Conservation (phyloP, 345 rosid species). For the Linum trigynum region DNA sequence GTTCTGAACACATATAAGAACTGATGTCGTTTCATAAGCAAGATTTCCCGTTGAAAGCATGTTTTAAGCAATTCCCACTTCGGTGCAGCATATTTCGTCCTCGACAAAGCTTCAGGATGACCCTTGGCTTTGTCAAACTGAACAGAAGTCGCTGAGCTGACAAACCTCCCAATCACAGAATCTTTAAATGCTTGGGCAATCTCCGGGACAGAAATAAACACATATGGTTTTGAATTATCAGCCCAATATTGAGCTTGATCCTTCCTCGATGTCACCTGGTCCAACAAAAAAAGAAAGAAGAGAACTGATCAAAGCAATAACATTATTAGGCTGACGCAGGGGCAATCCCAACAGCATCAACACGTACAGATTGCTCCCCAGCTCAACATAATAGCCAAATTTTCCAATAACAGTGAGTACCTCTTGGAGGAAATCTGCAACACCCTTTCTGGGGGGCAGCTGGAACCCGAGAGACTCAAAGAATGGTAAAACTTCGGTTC, state of each 20-base stretch:
- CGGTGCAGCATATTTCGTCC: slow-evolving; percentile 56
- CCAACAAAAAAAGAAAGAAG: slow-evolving; percentile 1
- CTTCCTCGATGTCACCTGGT: slow-evolving; percentile 80
- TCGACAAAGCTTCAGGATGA: slow-evolving; percentile 54
- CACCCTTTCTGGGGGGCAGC: slow-evolving; percentile 71
- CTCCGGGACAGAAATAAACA: slow-evolving; percentile 47
- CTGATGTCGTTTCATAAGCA: slow-evolving; percentile 52
- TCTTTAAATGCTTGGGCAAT: slow-evolving; percentile 60
- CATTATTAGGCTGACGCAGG: no score
- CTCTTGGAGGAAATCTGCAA: slow-evolving; percentile 98
- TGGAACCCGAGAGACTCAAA: slow-evolving; percentile 80
- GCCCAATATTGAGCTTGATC: slow-evolving; percentile 99
- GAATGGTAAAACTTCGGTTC: slow-evolving; percentile 58
- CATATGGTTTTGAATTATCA: slow-evolving; percentile 58
- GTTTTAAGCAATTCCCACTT: slow-evolving; percentile 60
- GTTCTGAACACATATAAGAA: slow-evolving; percentile 77
- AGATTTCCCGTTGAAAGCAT: slow-evolving; percentile 57
- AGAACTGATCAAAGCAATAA: neutral
- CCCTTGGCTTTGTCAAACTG: slow-evolving; percentile 41
- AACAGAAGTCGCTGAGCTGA: slow-evolving; percentile 37
- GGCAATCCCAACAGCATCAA: no score
- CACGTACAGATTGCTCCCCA: no score
- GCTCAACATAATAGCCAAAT: no score
- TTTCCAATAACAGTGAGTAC: slow-evolving; percentile 19
- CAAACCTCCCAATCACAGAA: slow-evolving; percentile 51